These are phyloP conservation scores for Morella rubra DNA, from an alignment of 306 rosid genomes.

Conservation along the genomic window DNA sequence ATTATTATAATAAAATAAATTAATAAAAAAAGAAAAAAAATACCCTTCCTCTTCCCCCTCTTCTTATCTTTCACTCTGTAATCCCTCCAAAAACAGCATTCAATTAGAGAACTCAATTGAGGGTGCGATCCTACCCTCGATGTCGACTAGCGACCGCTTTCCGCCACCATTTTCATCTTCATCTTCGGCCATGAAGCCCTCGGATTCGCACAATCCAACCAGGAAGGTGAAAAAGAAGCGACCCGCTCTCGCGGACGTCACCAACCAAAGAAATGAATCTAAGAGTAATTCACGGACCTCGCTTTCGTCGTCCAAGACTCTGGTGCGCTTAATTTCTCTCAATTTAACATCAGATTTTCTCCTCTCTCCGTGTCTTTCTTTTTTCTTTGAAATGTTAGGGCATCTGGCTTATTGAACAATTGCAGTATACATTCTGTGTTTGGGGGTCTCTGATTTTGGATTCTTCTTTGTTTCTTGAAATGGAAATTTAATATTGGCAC, in stretches of 20 bases:
- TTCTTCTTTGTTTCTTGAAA: not conserved
- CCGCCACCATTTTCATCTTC: constrained; percentile 24
- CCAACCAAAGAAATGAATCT: constrained; percentile 41
- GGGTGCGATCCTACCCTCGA: constrained; percentile 32
- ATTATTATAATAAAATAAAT: too few species aligned
- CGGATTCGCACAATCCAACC: constrained; percentile 20
- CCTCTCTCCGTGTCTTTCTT: too few species aligned
- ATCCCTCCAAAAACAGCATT: too few species aligned
- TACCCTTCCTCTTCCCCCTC: not conserved
- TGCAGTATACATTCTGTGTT: too few species aligned
- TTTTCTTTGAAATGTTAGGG: not conserved
- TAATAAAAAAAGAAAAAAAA: not conserved
- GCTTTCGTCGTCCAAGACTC: constrained; percentile 31
- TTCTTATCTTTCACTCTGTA: not conserved
- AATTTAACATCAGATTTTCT: not conserved
- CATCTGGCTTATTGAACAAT: too few species aligned
- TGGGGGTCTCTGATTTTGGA: too few species aligned
- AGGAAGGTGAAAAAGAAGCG: constrained; percentile 49
- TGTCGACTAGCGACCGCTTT: constrained; percentile 35
- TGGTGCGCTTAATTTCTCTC: constrained; percentile 31
- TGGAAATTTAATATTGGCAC: not conserved
- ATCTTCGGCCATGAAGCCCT: constrained; percentile 22
- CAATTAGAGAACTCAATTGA: not conserved
- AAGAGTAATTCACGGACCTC: constrained; percentile 15
- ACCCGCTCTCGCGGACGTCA: constrained; percentile 48